A percentile compares a stretch with the other conserved stretches of the same genome.
Conservation (phyloP, 371 early-diverging fungal genomes). For the Lichtheimia corymbifera region DNA sequence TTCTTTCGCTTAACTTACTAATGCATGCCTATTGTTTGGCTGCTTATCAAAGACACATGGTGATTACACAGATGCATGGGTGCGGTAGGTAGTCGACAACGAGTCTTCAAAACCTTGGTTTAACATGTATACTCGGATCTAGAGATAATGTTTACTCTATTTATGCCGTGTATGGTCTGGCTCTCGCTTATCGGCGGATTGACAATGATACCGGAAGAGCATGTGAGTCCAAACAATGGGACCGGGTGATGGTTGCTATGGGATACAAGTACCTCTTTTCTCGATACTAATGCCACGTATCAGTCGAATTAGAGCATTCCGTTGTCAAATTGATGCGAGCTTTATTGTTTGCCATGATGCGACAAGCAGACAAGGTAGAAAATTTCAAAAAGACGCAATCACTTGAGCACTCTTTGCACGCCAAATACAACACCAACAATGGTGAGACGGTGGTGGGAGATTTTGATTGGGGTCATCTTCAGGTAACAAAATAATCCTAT, state of each 20-base stretch:
- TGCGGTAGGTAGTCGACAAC: slow-evolving; percentile 56
- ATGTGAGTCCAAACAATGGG: slow-evolving; percentile 56
- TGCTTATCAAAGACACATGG: slow-evolving; percentile 55
- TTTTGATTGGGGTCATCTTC: slow-evolving; percentile 80
- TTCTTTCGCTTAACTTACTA: background rate
- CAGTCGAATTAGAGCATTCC: slow-evolving; percentile 84
- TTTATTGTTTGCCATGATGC: slow-evolving; percentile 85
- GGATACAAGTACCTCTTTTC: too few relatives aligned
- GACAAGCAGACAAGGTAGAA: slow-evolving; percentile 84
- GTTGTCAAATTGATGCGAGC: slow-evolving; percentile 81
- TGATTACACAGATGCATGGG: slow-evolving; percentile 92
- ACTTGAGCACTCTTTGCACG: slow-evolving; percentile 76
- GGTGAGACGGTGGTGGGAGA: slow-evolving; percentile 91
- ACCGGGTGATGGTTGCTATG: too few relatives aligned
- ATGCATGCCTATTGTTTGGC: background rate
- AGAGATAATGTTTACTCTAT: slow-evolving; percentile 96
- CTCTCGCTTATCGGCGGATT: slow-evolving; percentile 81
- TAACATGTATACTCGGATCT: background rate
- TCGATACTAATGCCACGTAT: background rate
- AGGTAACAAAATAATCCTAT: slow-evolving; percentile 24
- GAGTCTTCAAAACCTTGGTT: background rate
- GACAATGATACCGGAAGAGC: slow-evolving; percentile 84
- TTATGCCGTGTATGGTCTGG: slow-evolving; percentile 82
- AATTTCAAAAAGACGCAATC: slow-evolving; percentile 79
- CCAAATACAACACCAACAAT: slow-evolving; percentile 85